phyloP scores from a whole-genome alignment of 2,329 filamentous ascomycete genomes.

The Coniochaeta hoffmannii region DNA sequence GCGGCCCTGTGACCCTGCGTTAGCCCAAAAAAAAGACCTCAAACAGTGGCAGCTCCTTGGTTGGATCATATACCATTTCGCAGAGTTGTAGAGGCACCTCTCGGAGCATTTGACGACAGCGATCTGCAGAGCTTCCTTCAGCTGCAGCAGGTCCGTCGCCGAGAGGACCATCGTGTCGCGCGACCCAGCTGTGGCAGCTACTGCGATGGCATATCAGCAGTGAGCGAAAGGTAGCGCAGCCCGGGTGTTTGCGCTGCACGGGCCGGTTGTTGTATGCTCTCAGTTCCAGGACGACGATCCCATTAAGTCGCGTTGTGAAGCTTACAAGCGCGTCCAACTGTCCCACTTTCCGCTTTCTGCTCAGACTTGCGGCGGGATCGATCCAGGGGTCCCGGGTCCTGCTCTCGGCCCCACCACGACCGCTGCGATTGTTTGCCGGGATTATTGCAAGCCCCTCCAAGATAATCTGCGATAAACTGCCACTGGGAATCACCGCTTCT shows the following conservation, averaged over 20 bases:
- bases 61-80: constrained; percentile 69
- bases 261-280: not conserved
- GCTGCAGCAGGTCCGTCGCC: constrained; percentile 50
- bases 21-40: not conserved
- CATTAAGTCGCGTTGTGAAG: not conserved
- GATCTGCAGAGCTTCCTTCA: constrained; percentile 71
- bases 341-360: not conserved
- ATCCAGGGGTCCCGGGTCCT: not conserved
- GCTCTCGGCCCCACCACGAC: not conserved
- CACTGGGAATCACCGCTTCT: not conserved
- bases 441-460: not conserved
- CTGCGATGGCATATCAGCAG: not conserved
- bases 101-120: constrained; percentile 89
- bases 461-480: not conserved
- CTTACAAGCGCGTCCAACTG: not conserved
- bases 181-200: not conserved
- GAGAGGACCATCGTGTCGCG: constrained; percentile 41
- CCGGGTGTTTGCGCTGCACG: not conserved
- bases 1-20: constrained; percentile 60
- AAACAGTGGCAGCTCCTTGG: not conserved
- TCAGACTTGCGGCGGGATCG: not conserved
- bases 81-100: constrained; percentile 87
- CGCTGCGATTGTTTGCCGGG: not conserved
- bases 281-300: not conserved
- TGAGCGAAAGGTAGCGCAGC: not conserved